These are phyloP conservation scores for Jacaranda mimosifolia DNA, from an alignment of 257 asterid genomes.

Conservation along the genomic window DNA sequence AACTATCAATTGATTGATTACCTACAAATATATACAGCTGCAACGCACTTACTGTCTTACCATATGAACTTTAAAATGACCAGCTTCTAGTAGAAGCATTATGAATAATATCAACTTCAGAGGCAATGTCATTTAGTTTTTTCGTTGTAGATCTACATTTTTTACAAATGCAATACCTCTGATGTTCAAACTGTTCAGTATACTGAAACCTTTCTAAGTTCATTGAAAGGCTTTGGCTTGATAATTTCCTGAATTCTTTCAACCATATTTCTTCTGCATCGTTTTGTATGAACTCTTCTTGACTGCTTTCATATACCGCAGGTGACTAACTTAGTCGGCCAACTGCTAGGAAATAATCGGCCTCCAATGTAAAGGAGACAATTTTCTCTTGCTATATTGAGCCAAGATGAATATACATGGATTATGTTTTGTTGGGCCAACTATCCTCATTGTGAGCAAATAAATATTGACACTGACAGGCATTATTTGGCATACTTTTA, in stretches of 20 bases:
- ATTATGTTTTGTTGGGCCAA: constrained; percentile 34
- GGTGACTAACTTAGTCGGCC: constrained; percentile 95
- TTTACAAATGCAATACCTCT: background rate
- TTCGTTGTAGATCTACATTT: background rate
- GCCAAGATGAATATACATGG: constrained; percentile 29
- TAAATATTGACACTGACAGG: constrained; percentile 35
- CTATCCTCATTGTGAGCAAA: constrained; percentile 33
- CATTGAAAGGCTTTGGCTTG: background rate
- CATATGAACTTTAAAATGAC: background rate
- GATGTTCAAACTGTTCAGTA: background rate
- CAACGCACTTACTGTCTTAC: background rate
- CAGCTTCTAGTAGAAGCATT: background rate
- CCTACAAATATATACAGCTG: background rate
- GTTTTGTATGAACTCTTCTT: background rate
- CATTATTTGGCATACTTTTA: constrained; percentile 27
- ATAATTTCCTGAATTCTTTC: background rate
- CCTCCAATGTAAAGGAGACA: constrained; percentile 65
- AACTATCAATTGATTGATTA: background rate
- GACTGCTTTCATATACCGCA: constrained; percentile 47
- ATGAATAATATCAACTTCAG: background rate
- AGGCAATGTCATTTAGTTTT: background rate
- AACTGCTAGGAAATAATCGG: constrained; percentile 76
- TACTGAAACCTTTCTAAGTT: background rate
- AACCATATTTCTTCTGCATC: background rate
- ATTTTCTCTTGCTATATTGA: constrained; percentile 28